Base-by-base conservation (phyloP, 2,329 filamentous ascomycete species). In the Beauveria pseudobassiana region DNA sequence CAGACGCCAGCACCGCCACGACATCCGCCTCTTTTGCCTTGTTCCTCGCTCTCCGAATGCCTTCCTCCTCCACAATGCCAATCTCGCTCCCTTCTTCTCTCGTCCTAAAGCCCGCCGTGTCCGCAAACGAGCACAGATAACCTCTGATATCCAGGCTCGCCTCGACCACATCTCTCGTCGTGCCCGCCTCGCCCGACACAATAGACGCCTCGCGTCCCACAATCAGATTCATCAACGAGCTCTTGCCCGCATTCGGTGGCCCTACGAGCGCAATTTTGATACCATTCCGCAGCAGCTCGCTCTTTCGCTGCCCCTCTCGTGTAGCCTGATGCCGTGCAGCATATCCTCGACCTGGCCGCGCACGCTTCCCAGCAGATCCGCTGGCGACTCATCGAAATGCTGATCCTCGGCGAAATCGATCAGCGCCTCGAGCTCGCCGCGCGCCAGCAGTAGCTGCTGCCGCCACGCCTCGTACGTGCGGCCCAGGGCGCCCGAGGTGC, bases 321-420 rank as follows among this genome's bases (percentile, higher is more conserved):
- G 90, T 38, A 85, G 73, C 16, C 78, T 76, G 63, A 98, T 87
- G 62, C 87, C 81, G 34, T 72, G 70, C 60, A 86, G 77, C 61
- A 98, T 83, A 0, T 70, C 72, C 1, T 73, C 70, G 2, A 96
- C 83, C 69, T 92, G 86, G 0, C 66, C 67, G 1, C 85, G 82
- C 34, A 97, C 90, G 54, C 87, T 91, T 0, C 71, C 73, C 50
- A 96, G 81, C 24, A 98, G 79, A 61, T 89, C 83, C 0, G 81
- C 76, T 0, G 91, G 89, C 3, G 90, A 88, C 74, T 96, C 92
- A 67, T 98, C 93, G 69, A 99, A 96, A 76, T 98, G 90, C 75
- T 99, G 93, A 69, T 98, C 95, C 73, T 99, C 95, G 1, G 91
- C 89, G 72, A 99, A 99, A 74, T 99, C 95, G 64, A 99, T 98